These are phyloP conservation scores for Serendipita sp. DNA, from an alignment of 768 basidiomycete genomes.

Conservation along the genomic window DNA sequence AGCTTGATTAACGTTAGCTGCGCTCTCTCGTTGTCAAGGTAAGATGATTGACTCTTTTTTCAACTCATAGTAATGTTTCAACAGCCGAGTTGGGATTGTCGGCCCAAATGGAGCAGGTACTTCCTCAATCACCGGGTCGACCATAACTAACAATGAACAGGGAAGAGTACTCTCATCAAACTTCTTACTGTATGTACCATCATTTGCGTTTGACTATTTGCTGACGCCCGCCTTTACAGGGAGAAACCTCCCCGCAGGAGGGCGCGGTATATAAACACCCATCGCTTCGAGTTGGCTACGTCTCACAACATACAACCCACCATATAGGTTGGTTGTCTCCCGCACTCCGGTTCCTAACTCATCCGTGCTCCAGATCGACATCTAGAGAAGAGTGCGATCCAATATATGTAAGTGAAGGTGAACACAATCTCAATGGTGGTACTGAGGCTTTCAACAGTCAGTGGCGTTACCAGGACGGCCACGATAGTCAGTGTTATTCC, in stretches of 20 bases:
- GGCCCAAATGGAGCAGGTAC: conserved; percentile 95
- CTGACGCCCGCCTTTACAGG: too few relatives aligned
- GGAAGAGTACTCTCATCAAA: conserved; percentile 61
- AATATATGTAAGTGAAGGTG: conserved; percentile 47
- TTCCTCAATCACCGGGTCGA: conserved; percentile 27
- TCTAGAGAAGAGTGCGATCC: conserved; percentile 89
- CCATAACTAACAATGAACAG: neutral
- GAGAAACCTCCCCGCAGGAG: conserved; percentile 82
- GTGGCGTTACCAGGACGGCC: conserved; percentile 98
- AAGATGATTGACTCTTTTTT: conserved; percentile 15
- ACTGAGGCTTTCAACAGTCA: conserved; percentile 27
- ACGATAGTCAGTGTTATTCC: conserved; percentile 59
- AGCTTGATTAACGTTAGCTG: conserved; percentile 81
- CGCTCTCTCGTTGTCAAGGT: conserved; percentile 86
- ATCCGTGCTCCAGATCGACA: conserved; percentile 48
- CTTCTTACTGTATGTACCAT: conserved; percentile 52
- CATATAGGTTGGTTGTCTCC: conserved; percentile 49
- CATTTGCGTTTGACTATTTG: conserved; percentile 3
- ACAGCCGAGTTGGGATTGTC: conserved; percentile 76
- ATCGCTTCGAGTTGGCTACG: conserved; percentile 83
- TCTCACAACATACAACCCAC: conserved; percentile 96
- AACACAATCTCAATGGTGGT: neutral
- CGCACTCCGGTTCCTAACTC: too few relatives aligned
- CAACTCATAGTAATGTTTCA: conserved; percentile 15
- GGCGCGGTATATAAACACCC: conserved; percentile 92